Evolutionary conservation across 1,139 yeast genomes (phyloP), one percentile per base, ranked within the genome.

Genomic region (Taphrina communis): DNA sequence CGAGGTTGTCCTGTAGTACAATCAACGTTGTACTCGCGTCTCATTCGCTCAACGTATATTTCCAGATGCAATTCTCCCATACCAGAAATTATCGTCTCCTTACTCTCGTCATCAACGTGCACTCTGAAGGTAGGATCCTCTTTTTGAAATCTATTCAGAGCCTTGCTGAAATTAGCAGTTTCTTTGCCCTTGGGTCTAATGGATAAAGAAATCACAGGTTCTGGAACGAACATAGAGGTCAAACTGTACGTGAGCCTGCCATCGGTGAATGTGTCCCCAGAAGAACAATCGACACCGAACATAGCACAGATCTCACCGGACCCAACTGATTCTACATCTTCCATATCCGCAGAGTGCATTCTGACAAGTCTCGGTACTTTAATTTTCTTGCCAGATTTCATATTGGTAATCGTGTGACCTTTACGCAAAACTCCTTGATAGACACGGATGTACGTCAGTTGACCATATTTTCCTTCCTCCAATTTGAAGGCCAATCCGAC

Each of bases 251-350:
- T 83, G 71, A 87, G 82, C 60, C 85, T 84, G 65, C 96, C 93
- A 75, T 89, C 95, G 66, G 96, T 89, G 80, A 94, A 94, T 9
- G 98, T 92, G 78, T 94, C 99, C 77, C 99, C 99, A 9, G 99
- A 95, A n/a, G 98, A 89, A 84, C 99, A 94, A 79, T 95, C 99
- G 75, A 94, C 89, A 80, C 99, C 99, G 76, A 95, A 94, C 72
- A 99, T 94, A 68, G 99, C 99, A 82, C 99, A 95, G 75, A 94
- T 94, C 81, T 94, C 99, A 78, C 99, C 99, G 56, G 99, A 94
- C 38, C 96, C 95, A 76, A 91, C 90, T 81, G 92, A 97, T 68
- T 88, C 90, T 66, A 92, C 95, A 78, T 94, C 99, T 68, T 73
- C 75, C 75, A 73, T 73, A 79, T 94, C 99, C 73, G 93, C 91